Base-by-base conservation (phyloP, 139 green algal genomes). In the Raphidocelis subcapitata region DNA sequence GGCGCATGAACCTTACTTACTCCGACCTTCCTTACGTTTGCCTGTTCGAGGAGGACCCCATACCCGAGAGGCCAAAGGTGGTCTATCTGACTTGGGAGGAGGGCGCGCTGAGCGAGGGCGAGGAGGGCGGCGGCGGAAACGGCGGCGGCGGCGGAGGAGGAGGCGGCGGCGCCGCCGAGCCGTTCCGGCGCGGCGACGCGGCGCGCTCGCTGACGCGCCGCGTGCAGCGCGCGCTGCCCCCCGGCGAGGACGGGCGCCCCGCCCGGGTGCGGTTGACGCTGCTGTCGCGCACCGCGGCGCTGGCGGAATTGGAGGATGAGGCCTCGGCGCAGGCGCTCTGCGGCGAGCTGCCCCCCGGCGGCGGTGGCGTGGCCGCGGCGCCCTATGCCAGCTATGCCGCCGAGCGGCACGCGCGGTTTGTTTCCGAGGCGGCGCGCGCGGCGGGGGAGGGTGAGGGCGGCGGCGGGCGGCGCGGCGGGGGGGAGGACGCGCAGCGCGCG, bases 11-110 rank as follows among this genome's bases (percentile, higher is more conserved):
- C 29, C 18, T 79, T 18, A 65, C 47, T 5, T 72, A 72, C 41
- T 66, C 62, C 16, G 78, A 84, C 62, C 54, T 84, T 44, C 51
- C 67, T 14, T 77, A 80, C 56, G 78, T 54, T 1, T 60, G 67
- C 3, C 31, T 84, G 20, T 63, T 26, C 23, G 78, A 49, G 28
- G 41, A 52, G 26, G 79, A 84, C 64, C 79, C 79, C 12, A 35
- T 74, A 16, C 52, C 77, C 21, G 28, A 69, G 2, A 46, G 79
- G 41, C 73, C 79, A 1, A 54, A 66, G 33, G 62, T 67, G n/a
- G 71, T 79, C 36, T 46, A 79, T 29, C 32, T 84, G 55, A 51
- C 28, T 16, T 65, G 72, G 29, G 49, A 73, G 47, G 55, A 35
- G 26, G 55, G 55, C 10, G 55, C 10, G 55, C 41, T 62, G 55